Conservation (phyloP, 768 basidiomycete species). For the Leucocoprinus sp. region DNA sequence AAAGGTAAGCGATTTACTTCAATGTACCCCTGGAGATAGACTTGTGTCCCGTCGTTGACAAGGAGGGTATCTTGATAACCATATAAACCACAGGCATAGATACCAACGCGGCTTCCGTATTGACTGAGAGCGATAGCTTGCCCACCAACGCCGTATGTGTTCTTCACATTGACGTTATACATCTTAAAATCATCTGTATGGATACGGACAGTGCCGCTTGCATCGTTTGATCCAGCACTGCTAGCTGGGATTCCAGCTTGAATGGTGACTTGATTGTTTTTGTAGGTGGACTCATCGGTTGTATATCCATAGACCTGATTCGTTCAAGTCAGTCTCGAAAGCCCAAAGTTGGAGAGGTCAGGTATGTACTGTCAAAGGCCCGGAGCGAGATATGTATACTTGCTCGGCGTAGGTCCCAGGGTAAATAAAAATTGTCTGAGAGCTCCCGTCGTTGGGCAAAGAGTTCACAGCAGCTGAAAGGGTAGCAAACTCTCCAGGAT, state of each 20-base stretch:
- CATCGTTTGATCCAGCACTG: constrained; percentile 36
- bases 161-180: constrained; percentile 45
- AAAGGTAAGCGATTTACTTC: constrained; percentile 22
- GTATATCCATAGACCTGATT: constrained; percentile 40
- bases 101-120: constrained; percentile 36
- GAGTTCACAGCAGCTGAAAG: constrained; percentile 32
- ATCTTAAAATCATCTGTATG: constrained; percentile 39
- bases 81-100: constrained; percentile 39
- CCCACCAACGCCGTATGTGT: constrained; percentile 34
- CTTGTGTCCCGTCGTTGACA: constrained; percentile 39
- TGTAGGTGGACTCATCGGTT: constrained; percentile 28
- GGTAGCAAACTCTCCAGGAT: constrained; percentile 31
- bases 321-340: not conserved
- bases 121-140: constrained; percentile 46
- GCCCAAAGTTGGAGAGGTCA: no score
- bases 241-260: constrained; percentile 27
- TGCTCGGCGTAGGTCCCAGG: constrained; percentile 40
- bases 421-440: constrained; percentile 36
- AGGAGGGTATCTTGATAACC: constrained; percentile 42
- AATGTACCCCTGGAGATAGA: constrained; percentile 39
- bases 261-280: constrained; percentile 31
- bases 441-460: constrained; percentile 31
- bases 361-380: constrained; percentile 29
- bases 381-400: constrained; percentile 35
- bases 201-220: constrained; percentile 38